A percentile compares a stretch with the other conserved stretches of the same genome.
Evolutionary conservation across 371 early-diverging fungal species (phyloP).

Genomic region (Mortierella sp.): DNA sequence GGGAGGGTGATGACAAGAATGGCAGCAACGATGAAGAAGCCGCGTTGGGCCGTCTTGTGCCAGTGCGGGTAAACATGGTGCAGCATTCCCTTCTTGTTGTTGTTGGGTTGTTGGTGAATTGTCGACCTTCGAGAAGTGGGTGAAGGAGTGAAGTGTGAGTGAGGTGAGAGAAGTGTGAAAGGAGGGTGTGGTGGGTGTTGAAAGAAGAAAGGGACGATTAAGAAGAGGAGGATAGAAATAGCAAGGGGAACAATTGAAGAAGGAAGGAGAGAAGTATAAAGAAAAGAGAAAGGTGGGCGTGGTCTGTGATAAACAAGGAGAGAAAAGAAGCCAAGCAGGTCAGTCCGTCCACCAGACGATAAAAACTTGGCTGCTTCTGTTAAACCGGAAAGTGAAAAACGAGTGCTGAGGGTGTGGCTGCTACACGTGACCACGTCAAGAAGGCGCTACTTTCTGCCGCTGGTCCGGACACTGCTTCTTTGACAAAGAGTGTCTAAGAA

Average conservation of each 20-base stretch:
- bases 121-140: background rate
- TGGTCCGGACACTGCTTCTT: too few relatives aligned
- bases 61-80: slow-evolving; percentile 51
- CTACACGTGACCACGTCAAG: too few relatives aligned
- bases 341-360: too few relatives aligned
- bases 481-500: too few relatives aligned
- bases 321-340: too few relatives aligned
- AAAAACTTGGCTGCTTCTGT: too few relatives aligned
- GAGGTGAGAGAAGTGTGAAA: background rate
- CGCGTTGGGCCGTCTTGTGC: slow-evolving; percentile 45
- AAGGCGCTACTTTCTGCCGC: too few relatives aligned
- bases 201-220: background rate
- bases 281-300: background rate
- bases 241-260: background rate
- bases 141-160: background rate
- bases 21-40: slow-evolving; percentile 40
- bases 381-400: too few relatives aligned
- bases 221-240: background rate
- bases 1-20: slow-evolving; percentile 51
- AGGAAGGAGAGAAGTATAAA: background rate
- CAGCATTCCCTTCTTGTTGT: slow-evolving; percentile 22
- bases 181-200: background rate
- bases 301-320: too few relatives aligned
- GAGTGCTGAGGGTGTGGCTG: too few relatives aligned
- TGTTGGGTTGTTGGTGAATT: background rate